Percentiles rank a stretch among this genome's conserved stretches.
Evolutionary conservation across 768 basidiomycete genomes (phyloP).

Genomic region (Suillus subalutaceus): DNA sequence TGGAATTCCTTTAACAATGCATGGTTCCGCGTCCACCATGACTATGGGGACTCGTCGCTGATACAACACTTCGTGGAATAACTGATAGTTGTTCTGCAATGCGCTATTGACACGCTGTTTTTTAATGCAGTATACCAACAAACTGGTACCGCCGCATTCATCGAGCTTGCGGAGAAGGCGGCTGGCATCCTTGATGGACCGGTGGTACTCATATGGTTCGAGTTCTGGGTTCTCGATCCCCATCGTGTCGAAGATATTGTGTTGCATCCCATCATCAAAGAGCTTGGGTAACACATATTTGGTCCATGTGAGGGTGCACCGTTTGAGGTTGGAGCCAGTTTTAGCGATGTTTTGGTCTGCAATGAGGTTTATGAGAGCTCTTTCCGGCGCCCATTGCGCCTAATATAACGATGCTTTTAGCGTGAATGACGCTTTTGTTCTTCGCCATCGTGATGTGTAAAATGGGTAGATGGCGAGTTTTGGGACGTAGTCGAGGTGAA

Average conservation of each 20-base stretch:
- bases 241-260: constrained; percentile 34
- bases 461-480: background rate
- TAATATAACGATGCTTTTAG: constrained; percentile 33
- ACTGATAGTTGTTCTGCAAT: constrained; percentile 39
- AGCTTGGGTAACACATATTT: constrained; percentile 24
- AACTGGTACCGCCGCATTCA: constrained; percentile 31
- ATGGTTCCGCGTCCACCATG: constrained; percentile 37
- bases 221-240: constrained; percentile 35
- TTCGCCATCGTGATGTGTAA: constrained; percentile 2
- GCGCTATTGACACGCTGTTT: constrained; percentile 33
- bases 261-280: constrained; percentile 6
- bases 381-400: constrained; percentile 41
- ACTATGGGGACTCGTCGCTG: constrained; percentile 41
- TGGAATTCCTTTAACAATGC: constrained; percentile 26
- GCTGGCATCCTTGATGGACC: constrained; percentile 32
- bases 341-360: constrained; percentile 30
- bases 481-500: background rate
- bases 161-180: constrained; percentile 27
- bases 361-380: constrained; percentile 50
- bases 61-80: constrained; percentile 44
- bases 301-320: constrained; percentile 37
- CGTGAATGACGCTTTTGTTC: background rate
- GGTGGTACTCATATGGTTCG: constrained; percentile 29
- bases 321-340: constrained; percentile 34
- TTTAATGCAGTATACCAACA: constrained; percentile 43